Conservation (phyloP, 495 filamentous ascomycete genomes). For the Daldinia vernicosa region DNA sequence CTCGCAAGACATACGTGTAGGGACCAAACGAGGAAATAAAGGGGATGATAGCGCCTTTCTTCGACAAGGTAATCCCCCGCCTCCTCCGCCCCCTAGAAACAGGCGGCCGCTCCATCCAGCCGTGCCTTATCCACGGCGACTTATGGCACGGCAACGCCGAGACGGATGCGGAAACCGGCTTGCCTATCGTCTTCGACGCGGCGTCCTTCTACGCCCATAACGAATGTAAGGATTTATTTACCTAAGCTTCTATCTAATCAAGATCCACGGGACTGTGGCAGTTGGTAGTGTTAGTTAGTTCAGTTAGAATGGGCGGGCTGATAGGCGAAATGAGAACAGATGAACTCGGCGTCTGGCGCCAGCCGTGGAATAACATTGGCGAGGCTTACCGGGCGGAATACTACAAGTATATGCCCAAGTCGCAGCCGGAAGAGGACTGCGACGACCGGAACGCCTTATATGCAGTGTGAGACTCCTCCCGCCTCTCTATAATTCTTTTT, state of each 20-base stretch:
- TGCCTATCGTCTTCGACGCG: constrained; percentile 56
- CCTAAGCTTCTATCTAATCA: constrained; percentile 20
- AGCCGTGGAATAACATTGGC: constrained; percentile 35
- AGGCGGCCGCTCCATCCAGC: constrained; percentile 51
- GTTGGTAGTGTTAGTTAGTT: too few species aligned
- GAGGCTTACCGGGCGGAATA: constrained; percentile 32
- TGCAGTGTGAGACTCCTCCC: constrained; percentile 24
- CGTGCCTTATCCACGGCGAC: constrained; percentile 59
- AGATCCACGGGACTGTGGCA: background rate
- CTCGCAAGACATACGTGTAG: background rate
- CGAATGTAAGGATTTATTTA: constrained; percentile 54
- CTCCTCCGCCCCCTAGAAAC: constrained; percentile 54
- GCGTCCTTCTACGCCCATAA: constrained; percentile 59
- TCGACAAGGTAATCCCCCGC: constrained; percentile 53
- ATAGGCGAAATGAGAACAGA: constrained; percentile 12
- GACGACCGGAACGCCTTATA: constrained; percentile 47
- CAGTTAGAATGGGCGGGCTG: background rate
- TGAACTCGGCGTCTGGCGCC: constrained; percentile 38
- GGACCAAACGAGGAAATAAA: constrained; percentile 30
- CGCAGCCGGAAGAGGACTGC: constrained; percentile 43
- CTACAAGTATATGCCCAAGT: constrained; percentile 29
- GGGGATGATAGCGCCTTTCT: constrained; percentile 23
- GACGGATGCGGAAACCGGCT: constrained; percentile 45
- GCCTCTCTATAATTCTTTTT: background rate
- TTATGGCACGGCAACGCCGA: constrained; percentile 59